Conservation (phyloP, 2,329 filamentous ascomycete species). For the Aspergillus fischeri region DNA sequence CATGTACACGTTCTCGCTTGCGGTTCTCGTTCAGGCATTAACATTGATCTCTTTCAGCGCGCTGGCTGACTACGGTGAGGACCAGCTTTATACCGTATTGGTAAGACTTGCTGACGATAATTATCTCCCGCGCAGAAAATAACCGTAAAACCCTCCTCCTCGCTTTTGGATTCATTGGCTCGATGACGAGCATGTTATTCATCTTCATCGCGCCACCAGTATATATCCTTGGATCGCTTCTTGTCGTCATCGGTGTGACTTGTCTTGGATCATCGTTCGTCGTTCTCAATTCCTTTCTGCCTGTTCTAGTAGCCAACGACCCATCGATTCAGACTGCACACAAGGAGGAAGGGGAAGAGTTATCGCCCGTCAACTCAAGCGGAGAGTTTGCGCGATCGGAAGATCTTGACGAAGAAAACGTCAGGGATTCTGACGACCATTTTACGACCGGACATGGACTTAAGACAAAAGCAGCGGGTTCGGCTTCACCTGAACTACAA, state of each 20-base stretch:
- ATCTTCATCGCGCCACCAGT: slow-evolving; percentile 70
- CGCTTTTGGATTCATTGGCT: slow-evolving; percentile 72
- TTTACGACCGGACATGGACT: slow-evolving; percentile 1
- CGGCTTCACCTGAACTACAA: slow-evolving; percentile 62
- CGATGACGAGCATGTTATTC: slow-evolving; percentile 79
- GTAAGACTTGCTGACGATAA: slow-evolving; percentile 4
- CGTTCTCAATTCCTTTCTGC: slow-evolving; percentile 85
- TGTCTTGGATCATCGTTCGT: slow-evolving; percentile 90
- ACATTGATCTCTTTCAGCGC: slow-evolving; percentile 67
- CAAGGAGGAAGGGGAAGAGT: slow-evolving; percentile 19
- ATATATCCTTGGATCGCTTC: slow-evolving; percentile 71
- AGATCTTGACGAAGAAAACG: slow-evolving; percentile 14
- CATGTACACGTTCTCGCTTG: slow-evolving; percentile 75
- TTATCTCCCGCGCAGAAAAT: slow-evolving; percentile 18
- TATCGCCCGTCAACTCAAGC: slow-evolving; percentile 19
- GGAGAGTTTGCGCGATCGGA: slow-evolving; percentile 6
- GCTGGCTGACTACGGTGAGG: slow-evolving; percentile 72
- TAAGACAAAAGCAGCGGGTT: slow-evolving; percentile 4
- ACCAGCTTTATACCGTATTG: slow-evolving; percentile 24
- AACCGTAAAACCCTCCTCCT: slow-evolving; percentile 79
- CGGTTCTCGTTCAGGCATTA: slow-evolving; percentile 78
- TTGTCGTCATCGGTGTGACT: slow-evolving; percentile 82
- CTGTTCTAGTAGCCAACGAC: slow-evolving; percentile 79
- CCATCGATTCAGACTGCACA: slow-evolving; percentile 44
- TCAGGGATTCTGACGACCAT: slow-evolving; percentile 20